Evolutionary conservation across 2,329 filamentous ascomycete species (phyloP), one percentile per base, ranked within the genome.

Genomic region (Moelleriella libera): DNA sequence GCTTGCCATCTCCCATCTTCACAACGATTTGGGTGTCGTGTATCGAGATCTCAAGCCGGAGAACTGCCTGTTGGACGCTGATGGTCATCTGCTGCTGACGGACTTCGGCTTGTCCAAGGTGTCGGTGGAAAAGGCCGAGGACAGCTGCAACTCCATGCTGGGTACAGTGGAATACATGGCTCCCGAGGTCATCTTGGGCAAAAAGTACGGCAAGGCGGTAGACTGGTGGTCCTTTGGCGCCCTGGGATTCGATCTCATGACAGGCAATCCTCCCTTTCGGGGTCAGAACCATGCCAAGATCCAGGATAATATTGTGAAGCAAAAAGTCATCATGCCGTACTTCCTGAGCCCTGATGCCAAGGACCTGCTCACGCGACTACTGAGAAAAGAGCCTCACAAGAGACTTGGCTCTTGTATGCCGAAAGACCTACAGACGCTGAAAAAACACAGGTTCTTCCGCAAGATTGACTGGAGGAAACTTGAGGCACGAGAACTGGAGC

Each of bases 111-210:
- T 98, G 14, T 94, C 87, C 68, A 98, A 98, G 67, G 92, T 97
- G 32, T 83, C 89, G 1, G 76, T 92, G 12, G 82, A 88, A 49
- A 58, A 60, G 21, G 57, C 59, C 4, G 49, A 49, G 43, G 80
- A 80, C 41, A 70, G 63, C 48, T 96, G 90, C 72, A 87, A 88
- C 66, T 95, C 88, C 41, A 84, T 96, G 54, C 79, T 96, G 8
- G 92, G 92, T 45, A 98, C 92, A 0, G 83, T 96, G 49, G 92
- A 97, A 63, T 98, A 98, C 74, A 98, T 98, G 92, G 94, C 92
- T 0, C 92, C 92, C 1, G 92, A 98, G 67, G 85, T 98, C 46
- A 80, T 98, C 51, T 77, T 82, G 52, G 89, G 88, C 51, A 82
- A 85, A 54, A 82, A 86, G 54, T 98, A 98, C 63, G 89, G 90